These are phyloP conservation scores for Neonectria sp. DNA, from an alignment of 2,329 filamentous ascomycete genomes.

Conservation along the genomic window DNA sequence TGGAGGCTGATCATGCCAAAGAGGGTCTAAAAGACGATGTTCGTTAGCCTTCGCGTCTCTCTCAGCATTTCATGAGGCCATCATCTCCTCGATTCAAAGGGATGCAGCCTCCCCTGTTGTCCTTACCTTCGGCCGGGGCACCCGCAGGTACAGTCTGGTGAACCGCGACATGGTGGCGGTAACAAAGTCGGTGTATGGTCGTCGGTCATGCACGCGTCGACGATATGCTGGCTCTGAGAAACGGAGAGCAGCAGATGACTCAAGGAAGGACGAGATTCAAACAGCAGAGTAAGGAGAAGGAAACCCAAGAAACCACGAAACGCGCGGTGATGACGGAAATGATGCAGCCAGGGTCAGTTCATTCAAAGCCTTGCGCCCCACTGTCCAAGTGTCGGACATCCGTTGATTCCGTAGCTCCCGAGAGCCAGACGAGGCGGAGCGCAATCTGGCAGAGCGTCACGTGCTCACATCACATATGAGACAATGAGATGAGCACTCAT, in stretches of 20 bases:
- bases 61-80: slow-evolving; percentile 1
- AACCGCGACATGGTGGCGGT: slow-evolving; percentile 53
- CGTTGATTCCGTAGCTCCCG: slow-evolving; percentile 20
- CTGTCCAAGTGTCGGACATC: slow-evolving; percentile 30
- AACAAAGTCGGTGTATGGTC: slow-evolving; percentile 9
- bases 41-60: slow-evolving; percentile 33
- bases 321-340: slow-evolving; percentile 44
- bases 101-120: slow-evolving; percentile 15
- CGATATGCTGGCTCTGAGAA: slow-evolving; percentile 10
- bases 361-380: slow-evolving; percentile 31
- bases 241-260: slow-evolving; percentile 19
- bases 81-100: background rate
- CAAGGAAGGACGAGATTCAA: slow-evolving; percentile 25
- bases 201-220: slow-evolving; percentile 8
- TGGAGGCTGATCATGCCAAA: slow-evolving; percentile 89
- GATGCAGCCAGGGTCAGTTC: slow-evolving; percentile 45
- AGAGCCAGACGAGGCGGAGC: slow-evolving; percentile 8
- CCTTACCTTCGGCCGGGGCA: slow-evolving; percentile 59
- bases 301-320: slow-evolving; percentile 32
- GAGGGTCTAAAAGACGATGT: slow-evolving; percentile 74
- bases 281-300: slow-evolving; percentile 27
- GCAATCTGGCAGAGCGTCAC: slow-evolving; percentile 21
- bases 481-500: background rate
- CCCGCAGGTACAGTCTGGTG: slow-evolving; percentile 55
- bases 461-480: slow-evolving; percentile 10